Percentiles rank a stretch among this genome's conserved stretches.
These are phyloP conservation scores for Elsinoe arachidis DNA, from an alignment of 2,329 filamentous ascomycete genomes.

Conservation along the genomic window DNA sequence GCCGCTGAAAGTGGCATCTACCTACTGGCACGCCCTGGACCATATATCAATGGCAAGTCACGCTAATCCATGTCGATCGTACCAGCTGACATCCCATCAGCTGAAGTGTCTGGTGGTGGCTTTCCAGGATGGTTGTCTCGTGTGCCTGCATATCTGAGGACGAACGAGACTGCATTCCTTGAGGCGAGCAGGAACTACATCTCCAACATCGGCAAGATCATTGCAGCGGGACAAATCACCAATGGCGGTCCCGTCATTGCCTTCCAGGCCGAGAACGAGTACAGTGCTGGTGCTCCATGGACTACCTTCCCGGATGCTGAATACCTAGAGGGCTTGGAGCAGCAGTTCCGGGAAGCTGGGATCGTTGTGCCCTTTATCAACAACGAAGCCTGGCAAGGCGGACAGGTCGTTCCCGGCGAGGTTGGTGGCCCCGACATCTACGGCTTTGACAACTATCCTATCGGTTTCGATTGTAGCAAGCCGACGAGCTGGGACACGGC, in stretches of 20 bases:
- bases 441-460: slow-evolving; percentile 41
- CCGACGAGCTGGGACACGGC: slow-evolving; percentile 52
- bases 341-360: slow-evolving; percentile 58
- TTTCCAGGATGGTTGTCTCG: slow-evolving; percentile 74
- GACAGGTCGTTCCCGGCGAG: slow-evolving; percentile 55
- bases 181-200: slow-evolving; percentile 61
- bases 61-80: neutral
- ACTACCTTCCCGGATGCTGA: slow-evolving; percentile 51
- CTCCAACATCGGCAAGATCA: slow-evolving; percentile 51
- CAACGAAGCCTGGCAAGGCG: slow-evolving; percentile 58
- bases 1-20: slow-evolving; percentile 67
- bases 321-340: slow-evolving; percentile 62
- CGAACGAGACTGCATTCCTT: slow-evolving; percentile 52
- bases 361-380: slow-evolving; percentile 67
- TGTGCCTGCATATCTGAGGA: slow-evolving; percentile 56
- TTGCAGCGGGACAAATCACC: slow-evolving; percentile 70
- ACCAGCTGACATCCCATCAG: slow-evolving; percentile 6
- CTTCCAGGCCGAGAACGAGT: slow-evolving; percentile 76
- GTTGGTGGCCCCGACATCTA: slow-evolving; percentile 52
- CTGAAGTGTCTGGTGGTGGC: slow-evolving; percentile 63
- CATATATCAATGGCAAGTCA: slow-evolving; percentile 14
- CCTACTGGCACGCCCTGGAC: slow-evolving; percentile 48
- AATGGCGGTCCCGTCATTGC: slow-evolving; percentile 74
- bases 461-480: slow-evolving; percentile 48
- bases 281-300: slow-evolving; percentile 43